phyloP scores from a whole-genome alignment of 345 rosid genomes.

The Eucalyptus melliodora region DNA sequence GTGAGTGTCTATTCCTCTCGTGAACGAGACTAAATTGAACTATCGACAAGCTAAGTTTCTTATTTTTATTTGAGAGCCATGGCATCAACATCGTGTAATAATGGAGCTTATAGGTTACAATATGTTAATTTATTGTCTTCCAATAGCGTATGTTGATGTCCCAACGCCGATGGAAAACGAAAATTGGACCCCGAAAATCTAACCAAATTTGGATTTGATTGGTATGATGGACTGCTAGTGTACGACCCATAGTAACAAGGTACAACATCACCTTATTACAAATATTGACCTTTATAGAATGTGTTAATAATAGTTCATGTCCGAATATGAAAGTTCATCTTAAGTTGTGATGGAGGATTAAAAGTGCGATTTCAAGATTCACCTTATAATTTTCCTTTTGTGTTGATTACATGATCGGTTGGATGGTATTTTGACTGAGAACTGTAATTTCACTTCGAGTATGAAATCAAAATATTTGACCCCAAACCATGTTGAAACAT shows the following conservation, averaged over 20 bases:
- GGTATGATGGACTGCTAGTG: neutral
- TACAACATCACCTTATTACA: neutral
- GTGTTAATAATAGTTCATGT: neutral
- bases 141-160: neutral
- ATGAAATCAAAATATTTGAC: neutral
- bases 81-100: neutral
- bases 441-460: neutral
- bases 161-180: neutral
- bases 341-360: neutral
- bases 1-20: neutral
- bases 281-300: neutral
- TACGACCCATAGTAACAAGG: neutral
- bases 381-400: neutral
- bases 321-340: neutral
- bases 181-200: neutral
- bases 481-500: neutral
- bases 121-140: neutral
- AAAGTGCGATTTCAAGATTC: neutral
- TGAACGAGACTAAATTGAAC: neutral
- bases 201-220: neutral
- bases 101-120: neutral
- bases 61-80: neutral
- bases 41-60: neutral
- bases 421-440: neutral
- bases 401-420: neutral